A percentile compares a stretch with the other conserved stretches of the same genome.
Evolutionary conservation across 306 rosid genomes (phyloP).

Genomic region (Trifolium fragiferum): DNA sequence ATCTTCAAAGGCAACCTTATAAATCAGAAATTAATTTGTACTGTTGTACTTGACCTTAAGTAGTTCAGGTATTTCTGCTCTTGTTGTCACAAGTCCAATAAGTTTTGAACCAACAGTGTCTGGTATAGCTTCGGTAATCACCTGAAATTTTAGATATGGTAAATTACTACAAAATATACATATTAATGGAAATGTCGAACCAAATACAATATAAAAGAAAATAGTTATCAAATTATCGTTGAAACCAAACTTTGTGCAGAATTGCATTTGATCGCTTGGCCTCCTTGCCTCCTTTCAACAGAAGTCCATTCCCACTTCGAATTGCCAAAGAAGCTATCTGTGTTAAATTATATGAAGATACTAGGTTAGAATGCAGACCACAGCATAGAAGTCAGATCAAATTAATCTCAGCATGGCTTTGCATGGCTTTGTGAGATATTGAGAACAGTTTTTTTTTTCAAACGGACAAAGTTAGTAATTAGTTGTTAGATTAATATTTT

Average conservation of each 20-base stretch:
- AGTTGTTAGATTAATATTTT: too few species aligned
- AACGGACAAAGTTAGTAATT: too few species aligned
- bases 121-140: conserved; percentile 91
- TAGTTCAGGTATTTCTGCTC: conserved; percentile 95
- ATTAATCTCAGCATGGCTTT: neutral
- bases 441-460: too few species aligned
- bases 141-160: conserved; percentile 50
- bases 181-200: conserved; percentile 10
- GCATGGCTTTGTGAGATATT: too few species aligned
- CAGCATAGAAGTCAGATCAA: conserved; percentile 17
- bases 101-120: conserved; percentile 82
- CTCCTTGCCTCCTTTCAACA: conserved; percentile 98
- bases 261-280: conserved; percentile 92
- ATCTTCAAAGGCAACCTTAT: conserved; percentile 35
- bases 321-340: conserved; percentile 97
- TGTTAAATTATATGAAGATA: conserved; percentile 43
- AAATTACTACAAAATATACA: conserved; percentile 16
- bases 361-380: conserved; percentile 39
- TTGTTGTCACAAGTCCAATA: conserved; percentile 94
- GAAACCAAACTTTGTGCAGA: conserved; percentile 76
- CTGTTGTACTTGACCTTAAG: conserved; percentile 63
- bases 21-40: conserved; percentile 31
- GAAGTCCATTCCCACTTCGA: conserved; percentile 97
- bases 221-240: conserved; percentile 33
- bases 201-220: conserved; percentile 17